phyloP scores from a whole-genome alignment of 2,329 filamentous ascomycete species.

The Penicillium sp. region DNA sequence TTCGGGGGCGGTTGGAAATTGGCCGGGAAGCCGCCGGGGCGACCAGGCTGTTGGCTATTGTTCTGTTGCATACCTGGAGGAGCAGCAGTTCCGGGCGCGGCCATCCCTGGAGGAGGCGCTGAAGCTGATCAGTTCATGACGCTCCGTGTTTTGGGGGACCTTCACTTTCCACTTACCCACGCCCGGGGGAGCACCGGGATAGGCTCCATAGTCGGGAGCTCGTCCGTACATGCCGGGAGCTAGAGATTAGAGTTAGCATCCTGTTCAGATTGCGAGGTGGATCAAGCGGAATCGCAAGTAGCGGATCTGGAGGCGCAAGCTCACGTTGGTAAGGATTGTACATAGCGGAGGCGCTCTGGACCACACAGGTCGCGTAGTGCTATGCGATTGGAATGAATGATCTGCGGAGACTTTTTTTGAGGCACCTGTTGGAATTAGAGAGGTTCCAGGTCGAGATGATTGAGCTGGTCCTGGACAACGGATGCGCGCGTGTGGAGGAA shows the following conservation, averaged over 20 bases:
- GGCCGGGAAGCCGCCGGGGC: conserved; percentile 76
- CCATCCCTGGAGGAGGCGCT: conserved; percentile 80
- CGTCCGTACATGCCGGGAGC: conserved; percentile 66
- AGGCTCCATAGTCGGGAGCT: conserved; percentile 68
- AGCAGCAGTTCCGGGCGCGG: conserved; percentile 75
- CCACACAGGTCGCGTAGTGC: background rate
- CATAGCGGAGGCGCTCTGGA: conserved; percentile 36
- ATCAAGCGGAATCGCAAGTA: background rate
- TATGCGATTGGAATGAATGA: background rate
- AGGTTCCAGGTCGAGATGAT: background rate
- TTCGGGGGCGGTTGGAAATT: conserved; percentile 88
- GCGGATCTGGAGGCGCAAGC: conserved; percentile 14
- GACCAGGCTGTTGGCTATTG: conserved; percentile 73
- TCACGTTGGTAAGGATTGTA: conserved; percentile 52
- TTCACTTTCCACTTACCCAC: conserved; percentile 64
- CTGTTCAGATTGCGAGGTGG: background rate
- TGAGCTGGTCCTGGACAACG: background rate
- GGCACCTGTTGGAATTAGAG: background rate
- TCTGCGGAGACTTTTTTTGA: background rate
- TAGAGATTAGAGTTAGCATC: conserved; percentile 27
- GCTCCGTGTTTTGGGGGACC: background rate
- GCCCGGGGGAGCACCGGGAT: conserved; percentile 76
- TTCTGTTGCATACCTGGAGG: conserved; percentile 77
- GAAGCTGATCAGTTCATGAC: conserved; percentile 23
- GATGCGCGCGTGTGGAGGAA: conserved; percentile 1